Conservation (phyloP, 2,329 filamentous ascomycete species). For the Monascus ruber region DNA sequence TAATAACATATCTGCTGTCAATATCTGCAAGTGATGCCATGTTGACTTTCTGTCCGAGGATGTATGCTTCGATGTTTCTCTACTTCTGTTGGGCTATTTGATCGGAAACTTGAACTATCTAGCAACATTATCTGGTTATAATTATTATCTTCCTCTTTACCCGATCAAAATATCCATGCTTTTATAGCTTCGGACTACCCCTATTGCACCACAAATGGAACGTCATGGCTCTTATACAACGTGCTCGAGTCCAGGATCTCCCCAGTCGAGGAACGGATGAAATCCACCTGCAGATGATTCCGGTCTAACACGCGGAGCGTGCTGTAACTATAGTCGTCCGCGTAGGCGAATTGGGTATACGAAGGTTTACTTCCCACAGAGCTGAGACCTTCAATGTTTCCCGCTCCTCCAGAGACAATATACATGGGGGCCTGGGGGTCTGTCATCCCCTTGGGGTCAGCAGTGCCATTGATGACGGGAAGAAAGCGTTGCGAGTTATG, state of each 20-base stretch:
- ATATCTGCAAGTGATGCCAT: no score
- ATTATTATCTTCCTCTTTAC: no score
- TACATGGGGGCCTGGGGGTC: slow-evolving; percentile 47
- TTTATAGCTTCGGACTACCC: no score
- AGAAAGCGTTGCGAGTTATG: slow-evolving; percentile 47
- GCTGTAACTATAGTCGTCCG: slow-evolving; percentile 41
- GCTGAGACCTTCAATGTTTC: slow-evolving; percentile 45
- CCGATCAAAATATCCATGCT: no score
- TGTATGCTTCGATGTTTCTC: no score
- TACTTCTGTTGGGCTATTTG: no score
- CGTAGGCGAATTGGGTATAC: slow-evolving; percentile 29
- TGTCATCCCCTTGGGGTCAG: slow-evolving; percentile 34
- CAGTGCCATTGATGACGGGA: slow-evolving; percentile 21
- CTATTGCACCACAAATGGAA: slow-evolving; percentile 29
- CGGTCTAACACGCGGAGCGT: slow-evolving; percentile 37
- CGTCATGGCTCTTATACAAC: slow-evolving; percentile 39
- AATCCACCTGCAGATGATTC: slow-evolving; percentile 40
- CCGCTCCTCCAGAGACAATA: slow-evolving; percentile 44
- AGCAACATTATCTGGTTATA: no score
- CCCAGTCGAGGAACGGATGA: slow-evolving; percentile 39
- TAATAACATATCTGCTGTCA: no score
- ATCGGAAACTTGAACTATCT: no score
- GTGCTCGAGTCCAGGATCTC: slow-evolving; percentile 37
- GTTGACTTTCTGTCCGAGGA: no score
- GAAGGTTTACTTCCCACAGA: slow-evolving; percentile 31